Evolutionary conservation across 2,329 filamentous ascomycete species (phyloP), one percentile per base, ranked within the genome.

Genomic region (Sclerotinia minor): DNA sequence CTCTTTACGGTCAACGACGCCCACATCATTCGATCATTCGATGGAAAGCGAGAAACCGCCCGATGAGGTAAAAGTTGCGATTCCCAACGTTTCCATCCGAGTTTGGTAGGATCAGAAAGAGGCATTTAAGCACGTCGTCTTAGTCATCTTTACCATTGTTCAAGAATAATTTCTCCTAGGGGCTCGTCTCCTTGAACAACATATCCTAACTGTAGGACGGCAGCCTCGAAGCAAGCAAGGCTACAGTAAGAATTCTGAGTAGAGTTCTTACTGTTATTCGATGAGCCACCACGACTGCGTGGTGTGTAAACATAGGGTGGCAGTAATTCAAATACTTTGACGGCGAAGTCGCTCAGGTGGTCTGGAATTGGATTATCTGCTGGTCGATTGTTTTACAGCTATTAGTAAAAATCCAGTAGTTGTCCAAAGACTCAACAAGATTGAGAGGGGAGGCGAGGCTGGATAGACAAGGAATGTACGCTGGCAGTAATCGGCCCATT

Each of bases 241-340:
- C 45, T 50, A 45, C 4, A 61, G 21, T 50, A n/a, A 61, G 59
- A 50, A 50, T n/a, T 38, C 59, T 50, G 50, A 50, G 29, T 61
- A 61, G 59, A 61, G 59, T 50, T 61, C 44, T 61, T 49, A 61
- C 45, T 24, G n/a, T 61, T 35, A 26, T 61, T 61, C 21, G 29
- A 61, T 50, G 59, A 61, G 59, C 59, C 59, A 50, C 59, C 59
- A 61, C 59, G n/a, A 61, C 29, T 61, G 35, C n/a, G 29, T 50
- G 41, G 45, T 50, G 45, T 61, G 59, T 26, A 26, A 38, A 38
- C 59, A 29, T 61, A 26, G 29, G 29, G 8, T 50, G 29, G 19
- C 45, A 50, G 5, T 13, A 24, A 21, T 26, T 50, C 59, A 19
- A 26, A 8, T 50, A 26, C 19, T 19, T 15, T 38, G 45, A 61